Percentiles rank a stretch among this genome's conserved stretches.
These are phyloP conservation scores for Dictyostelium brefeldianum DNA, from an alignment of 78 protist genomes.

Conservation along the genomic window DNA sequence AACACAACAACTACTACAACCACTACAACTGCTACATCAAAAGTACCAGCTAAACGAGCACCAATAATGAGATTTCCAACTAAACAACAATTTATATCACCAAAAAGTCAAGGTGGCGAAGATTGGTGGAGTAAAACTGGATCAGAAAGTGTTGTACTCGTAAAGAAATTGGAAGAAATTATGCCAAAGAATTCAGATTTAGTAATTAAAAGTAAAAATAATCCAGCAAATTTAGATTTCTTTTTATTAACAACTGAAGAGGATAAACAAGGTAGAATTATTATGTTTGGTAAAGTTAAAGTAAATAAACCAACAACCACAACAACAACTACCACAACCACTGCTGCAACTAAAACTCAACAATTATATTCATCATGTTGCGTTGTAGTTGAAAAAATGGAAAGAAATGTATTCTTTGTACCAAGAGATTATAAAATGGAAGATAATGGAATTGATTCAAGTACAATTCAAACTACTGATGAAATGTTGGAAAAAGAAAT, in stretches of 20 bases:
- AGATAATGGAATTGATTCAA: conserved; percentile 10
- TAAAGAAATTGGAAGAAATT: background rate
- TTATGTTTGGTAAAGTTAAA: conserved; percentile 63
- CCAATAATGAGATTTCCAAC: background rate
- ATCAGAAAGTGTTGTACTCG: background rate
- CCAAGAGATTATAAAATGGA: conserved; percentile 64
- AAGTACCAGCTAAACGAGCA: background rate
- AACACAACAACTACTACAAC: background rate
- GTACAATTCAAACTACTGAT: conserved; percentile 27
- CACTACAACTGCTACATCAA: background rate
- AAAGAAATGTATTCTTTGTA: conserved; percentile 60
- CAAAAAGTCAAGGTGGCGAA: conserved; percentile 14
- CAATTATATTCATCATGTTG: conserved; percentile 29
- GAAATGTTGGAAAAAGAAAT: conserved; percentile 17
- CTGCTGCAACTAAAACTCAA: background rate
- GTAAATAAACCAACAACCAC: background rate
- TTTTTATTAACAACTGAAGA: conserved; percentile 35
- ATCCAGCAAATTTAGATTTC: conserved; percentile 21
- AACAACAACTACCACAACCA: background rate
- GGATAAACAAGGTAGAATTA: conserved; percentile 58
- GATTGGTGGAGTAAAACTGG: conserved; percentile 48
- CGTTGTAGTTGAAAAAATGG: conserved; percentile 23
- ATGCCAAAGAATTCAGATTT: background rate
- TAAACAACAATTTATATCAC: conserved; percentile 38
- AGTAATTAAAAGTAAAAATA: background rate